Evolutionary conservation across 2,329 filamentous ascomycete species (phyloP), one percentile per base, ranked within the genome.

Genomic region (Exophiala mesophila): DNA sequence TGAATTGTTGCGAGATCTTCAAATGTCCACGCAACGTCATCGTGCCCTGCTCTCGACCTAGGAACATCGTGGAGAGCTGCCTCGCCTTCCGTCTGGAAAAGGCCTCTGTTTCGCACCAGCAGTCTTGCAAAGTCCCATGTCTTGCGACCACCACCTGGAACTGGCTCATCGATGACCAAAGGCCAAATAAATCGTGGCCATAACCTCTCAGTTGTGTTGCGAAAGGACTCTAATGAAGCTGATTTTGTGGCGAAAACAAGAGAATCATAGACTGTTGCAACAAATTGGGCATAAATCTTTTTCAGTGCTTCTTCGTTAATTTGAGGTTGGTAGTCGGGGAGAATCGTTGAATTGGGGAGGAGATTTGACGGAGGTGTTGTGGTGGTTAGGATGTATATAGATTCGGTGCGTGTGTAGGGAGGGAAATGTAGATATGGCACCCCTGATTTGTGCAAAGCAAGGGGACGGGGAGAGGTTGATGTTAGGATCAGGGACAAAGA

Each of bases 161-260:
- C 60, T 1, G 50, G 41, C 45, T 83, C 82, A n/a, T 84, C 84
- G 1, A 80, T 77, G 1, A 82, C 65, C 17, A 97, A 76, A 0
- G 90, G 90, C 5, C 78, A 76, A 1, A 86, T 82, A 63, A 98
- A 97, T 3, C 81, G 77, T 8, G 83, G 81, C 92, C 92, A 98
- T 15, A 97, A 74, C 31, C 81, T 77, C 36, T 77, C 65, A 58
- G 85, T 88, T 36, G 83, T 78, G 24, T 77, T 75, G 3, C 71
- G 73, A 54, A 95, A 88, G 8, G 78, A 77, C 1, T 83, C 74
- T 10, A 97, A 72, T 26, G 90, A 88, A 23, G 50, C 52, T 36
- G 88, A 80, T 1, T 84, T 84, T 3, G 88, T 88, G 34, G 87
- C 80, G 50, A 83, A 86, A 36, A 83, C 80, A 9, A 97, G 72